phyloP scores from a whole-genome alignment of 805 yeast genomes.

The Kodamaea sagamina region DNA sequence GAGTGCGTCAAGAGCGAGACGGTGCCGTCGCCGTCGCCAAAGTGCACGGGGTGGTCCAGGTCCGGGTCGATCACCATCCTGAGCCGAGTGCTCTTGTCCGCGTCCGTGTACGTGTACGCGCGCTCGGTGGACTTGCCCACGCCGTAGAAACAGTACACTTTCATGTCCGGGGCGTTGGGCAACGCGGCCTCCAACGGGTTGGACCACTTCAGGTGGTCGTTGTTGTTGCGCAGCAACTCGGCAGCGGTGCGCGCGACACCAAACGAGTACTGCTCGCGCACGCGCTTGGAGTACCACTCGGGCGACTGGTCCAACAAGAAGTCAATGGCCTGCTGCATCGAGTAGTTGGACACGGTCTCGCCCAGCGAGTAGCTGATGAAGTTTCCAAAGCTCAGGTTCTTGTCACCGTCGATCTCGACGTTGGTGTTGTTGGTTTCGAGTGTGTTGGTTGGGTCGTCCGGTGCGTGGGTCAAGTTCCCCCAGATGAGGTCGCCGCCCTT shows the following conservation, averaged over 20 bases:
- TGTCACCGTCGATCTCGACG: conserved; percentile 22
- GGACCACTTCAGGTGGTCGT: conserved; percentile 82
- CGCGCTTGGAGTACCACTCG: conserved; percentile 69
- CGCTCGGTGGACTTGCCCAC: conserved; percentile 97
- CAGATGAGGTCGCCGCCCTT: conserved; percentile 91
- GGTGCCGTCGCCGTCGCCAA: conserved; percentile 97
- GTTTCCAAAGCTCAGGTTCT: conserved; percentile 17
- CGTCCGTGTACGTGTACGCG: conserved; percentile 78
- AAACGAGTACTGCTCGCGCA: conserved; percentile 69
- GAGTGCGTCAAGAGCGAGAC: conserved; percentile 83
- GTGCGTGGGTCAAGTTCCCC: conserved; percentile 72
- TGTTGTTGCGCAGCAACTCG: conserved; percentile 65
- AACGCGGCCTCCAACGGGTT: conserved; percentile 91
- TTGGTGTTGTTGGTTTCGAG: conserved; percentile 21
- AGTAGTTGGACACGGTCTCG: conserved; percentile 48
- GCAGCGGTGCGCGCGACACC: conserved; percentile 65
- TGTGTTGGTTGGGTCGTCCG: conserved; percentile 61
- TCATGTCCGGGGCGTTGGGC: conserved; percentile 93
- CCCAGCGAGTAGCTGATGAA: conserved; percentile 15
- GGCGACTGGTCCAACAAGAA: conserved; percentile 67
- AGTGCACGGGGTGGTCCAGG: conserved; percentile 61
- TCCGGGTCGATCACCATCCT: conserved; percentile 73
- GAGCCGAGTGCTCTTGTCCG: conserved; percentile 52
- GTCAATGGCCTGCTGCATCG: conserved; percentile 69
- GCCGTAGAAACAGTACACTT: conserved; percentile 87